Evolutionary conservation across 2,329 filamentous ascomycete genomes (phyloP).

Genomic region (Ascochyta viciae-villosae): DNA sequence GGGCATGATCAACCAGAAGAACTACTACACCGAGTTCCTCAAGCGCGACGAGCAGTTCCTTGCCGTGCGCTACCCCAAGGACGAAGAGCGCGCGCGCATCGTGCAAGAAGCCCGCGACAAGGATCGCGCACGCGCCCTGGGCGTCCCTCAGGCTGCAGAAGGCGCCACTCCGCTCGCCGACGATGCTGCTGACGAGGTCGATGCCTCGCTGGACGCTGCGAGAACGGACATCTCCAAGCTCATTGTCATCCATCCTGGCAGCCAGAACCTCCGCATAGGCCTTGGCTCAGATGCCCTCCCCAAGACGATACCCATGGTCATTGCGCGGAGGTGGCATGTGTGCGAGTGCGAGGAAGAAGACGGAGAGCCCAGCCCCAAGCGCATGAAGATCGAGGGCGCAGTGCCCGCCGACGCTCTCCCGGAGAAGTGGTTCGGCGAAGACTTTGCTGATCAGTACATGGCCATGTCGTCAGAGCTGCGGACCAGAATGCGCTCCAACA

Average conservation of each 20-base stretch:
- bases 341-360: slow-evolving; percentile 86
- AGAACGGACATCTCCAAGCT: slow-evolving; percentile 80
- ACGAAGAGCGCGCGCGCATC: slow-evolving; percentile 83
- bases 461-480: slow-evolving; percentile 88
- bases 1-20: slow-evolving; percentile 97
- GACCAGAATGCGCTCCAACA: slow-evolving; percentile 88
- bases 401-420: slow-evolving; percentile 65
- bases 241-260: slow-evolving; percentile 93
- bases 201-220: slow-evolving; percentile 32
- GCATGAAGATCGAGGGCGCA: slow-evolving; percentile 67
- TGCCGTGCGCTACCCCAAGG: slow-evolving; percentile 84
- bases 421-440: slow-evolving; percentile 88
- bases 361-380: slow-evolving; percentile 76
- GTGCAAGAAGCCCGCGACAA: slow-evolving; percentile 86
- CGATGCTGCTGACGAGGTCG: slow-evolving; percentile 40
- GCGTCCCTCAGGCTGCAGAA: slow-evolving; percentile 58
- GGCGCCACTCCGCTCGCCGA: slow-evolving; percentile 36
- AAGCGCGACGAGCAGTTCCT: slow-evolving; percentile 98
- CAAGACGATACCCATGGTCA: slow-evolving; percentile 91
- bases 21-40: slow-evolving; percentile 93
- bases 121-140: slow-evolving; percentile 82
- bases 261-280: slow-evolving; percentile 92
- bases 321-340: slow-evolving; percentile 78
- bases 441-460: slow-evolving; percentile 71
- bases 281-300: slow-evolving; percentile 95